Evolutionary conservation across 2,329 filamentous ascomycete species (phyloP), one percentile per base, ranked within the genome.

Genomic region (Lachnellula suecica): DNA sequence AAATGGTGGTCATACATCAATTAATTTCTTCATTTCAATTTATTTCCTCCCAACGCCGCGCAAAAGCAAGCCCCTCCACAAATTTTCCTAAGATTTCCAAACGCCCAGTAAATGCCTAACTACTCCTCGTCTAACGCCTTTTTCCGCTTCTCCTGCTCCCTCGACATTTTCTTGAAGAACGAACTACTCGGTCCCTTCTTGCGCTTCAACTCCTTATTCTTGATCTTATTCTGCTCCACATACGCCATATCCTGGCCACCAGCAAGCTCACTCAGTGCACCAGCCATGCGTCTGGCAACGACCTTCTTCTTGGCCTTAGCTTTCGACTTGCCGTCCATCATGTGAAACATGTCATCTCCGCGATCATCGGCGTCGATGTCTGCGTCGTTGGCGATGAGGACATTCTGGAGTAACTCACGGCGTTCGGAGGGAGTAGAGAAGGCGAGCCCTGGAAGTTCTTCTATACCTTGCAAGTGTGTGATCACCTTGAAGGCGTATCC

Each of bases 401-500:
- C 91, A 63, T 95, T 89, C 61, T 92, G 87, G 1, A 99, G 79
- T 23, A 97, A 79, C 69, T 96, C 91, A 43, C 91, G 86, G 4
- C 91, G 85, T 64, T 96, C 91, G 6, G 83, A 77, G 0, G 91
- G 81, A 2, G 89, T 89, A 2, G 83, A 83, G 68, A 95, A 97
- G 2, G 87, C 88, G 1, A 99, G 79, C 0, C 85, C 85, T 0
- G 88, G 85, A 48, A 93, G 87, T 53, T 89, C 83, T 55, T 97
- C 90, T 58, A 99, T 91, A 46, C 93, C 94, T 65, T 92, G 87
- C 7, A 99, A 79, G 66, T 96, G 91, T 0, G 94, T 99, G 68
- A 99, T 99, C 57, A 97, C 93, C 69, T 97, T 97, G 80, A 99
- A 99, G 0, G 94, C 93, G 68, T 99, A 99, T 9, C 94, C 94